phyloP scores from a whole-genome alignment of 371 early-diverging fungal species.

The Actinomortierella wolfii region DNA sequence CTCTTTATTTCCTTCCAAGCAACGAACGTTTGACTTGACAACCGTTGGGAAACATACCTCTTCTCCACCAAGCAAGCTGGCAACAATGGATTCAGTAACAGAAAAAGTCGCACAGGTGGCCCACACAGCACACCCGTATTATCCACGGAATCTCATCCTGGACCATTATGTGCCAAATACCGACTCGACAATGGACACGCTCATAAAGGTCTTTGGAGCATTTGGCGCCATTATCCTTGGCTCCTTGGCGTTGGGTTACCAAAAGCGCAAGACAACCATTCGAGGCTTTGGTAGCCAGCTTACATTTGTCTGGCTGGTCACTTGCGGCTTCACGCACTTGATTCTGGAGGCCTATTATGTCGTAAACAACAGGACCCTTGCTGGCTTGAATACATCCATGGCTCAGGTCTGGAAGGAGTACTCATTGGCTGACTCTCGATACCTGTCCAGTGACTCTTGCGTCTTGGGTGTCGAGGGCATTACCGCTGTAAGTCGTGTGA shows the following conservation, averaged over 20 bases:
- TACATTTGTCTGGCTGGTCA: slow-evolving; percentile 77
- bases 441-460: slow-evolving; percentile 75
- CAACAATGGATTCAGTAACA: too few species aligned
- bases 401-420: slow-evolving; percentile 93
- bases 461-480: slow-evolving; percentile 79
- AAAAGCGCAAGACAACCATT: slow-evolving; percentile 15
- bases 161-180: slow-evolving; percentile 56
- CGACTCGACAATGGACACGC: slow-evolving; percentile 33
- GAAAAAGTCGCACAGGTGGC: too few species aligned
- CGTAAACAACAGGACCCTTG: slow-evolving; percentile 59
- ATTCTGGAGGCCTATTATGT: slow-evolving; percentile 88
- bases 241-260: slow-evolving; percentile 15
- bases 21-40: too few species aligned
- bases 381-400: slow-evolving; percentile 62
- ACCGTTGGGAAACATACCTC: too few species aligned
- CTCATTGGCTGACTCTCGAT: slow-evolving; percentile 84
- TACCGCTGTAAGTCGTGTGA: slow-evolving; percentile 67
- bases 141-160: slow-evolving; percentile 50
- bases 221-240: slow-evolving; percentile 21
- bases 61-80: too few species aligned
- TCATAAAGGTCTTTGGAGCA: slow-evolving; percentile 35
- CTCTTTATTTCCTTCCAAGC: too few species aligned
- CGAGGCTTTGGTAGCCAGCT: slow-evolving; percentile 4
- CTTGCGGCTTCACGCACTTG: slow-evolving; percentile 75
- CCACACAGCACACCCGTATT: slow-evolving; percentile 55